Evolutionary conservation across 306 rosid genomes (phyloP).

Genomic region (Inga oerstediana): DNA sequence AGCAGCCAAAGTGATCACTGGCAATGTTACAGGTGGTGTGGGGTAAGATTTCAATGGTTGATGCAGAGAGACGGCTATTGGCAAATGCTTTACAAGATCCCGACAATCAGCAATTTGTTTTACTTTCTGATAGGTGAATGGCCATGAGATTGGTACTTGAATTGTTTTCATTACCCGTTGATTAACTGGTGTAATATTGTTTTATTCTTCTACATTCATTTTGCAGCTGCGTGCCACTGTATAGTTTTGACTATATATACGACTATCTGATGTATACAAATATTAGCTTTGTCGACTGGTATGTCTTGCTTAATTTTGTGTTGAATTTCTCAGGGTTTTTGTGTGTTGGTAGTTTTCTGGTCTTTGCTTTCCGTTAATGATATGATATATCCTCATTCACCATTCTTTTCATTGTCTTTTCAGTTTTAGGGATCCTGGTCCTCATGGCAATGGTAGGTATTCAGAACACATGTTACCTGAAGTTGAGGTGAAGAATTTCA

Average conservation of each 20-base stretch:
- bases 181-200: slow-evolving; percentile 21
- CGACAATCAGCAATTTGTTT: slow-evolving; percentile 83
- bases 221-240: slow-evolving; percentile 92
- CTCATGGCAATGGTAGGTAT: slow-evolving; percentile 94
- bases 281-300: slow-evolving; percentile 95
- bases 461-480: slow-evolving; percentile 92
- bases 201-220: slow-evolving; percentile 35
- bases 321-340: slow-evolving; percentile 1
- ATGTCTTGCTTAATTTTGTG: slow-evolving; percentile 37
- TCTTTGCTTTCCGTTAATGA: slow-evolving; percentile 25
- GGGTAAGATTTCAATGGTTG: slow-evolving; percentile 93
- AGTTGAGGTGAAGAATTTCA: slow-evolving; percentile 83
- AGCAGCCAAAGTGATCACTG: slow-evolving; percentile 23
- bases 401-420: slow-evolving; percentile 11
- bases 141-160: slow-evolving; percentile 3
- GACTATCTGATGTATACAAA: slow-evolving; percentile 79
- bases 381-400: slow-evolving; percentile 21
- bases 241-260: slow-evolving; percentile 77
- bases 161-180: not conserved
- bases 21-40: slow-evolving; percentile 75
- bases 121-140: slow-evolving; percentile 92
- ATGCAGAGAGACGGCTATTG: slow-evolving; percentile 83
- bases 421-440: slow-evolving; percentile 98
- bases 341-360: slow-evolving; percentile 23
- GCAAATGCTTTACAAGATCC: slow-evolving; percentile 85